phyloP scores from a whole-genome alignment of 306 rosid species.

The Sicyos baderoa region DNA sequence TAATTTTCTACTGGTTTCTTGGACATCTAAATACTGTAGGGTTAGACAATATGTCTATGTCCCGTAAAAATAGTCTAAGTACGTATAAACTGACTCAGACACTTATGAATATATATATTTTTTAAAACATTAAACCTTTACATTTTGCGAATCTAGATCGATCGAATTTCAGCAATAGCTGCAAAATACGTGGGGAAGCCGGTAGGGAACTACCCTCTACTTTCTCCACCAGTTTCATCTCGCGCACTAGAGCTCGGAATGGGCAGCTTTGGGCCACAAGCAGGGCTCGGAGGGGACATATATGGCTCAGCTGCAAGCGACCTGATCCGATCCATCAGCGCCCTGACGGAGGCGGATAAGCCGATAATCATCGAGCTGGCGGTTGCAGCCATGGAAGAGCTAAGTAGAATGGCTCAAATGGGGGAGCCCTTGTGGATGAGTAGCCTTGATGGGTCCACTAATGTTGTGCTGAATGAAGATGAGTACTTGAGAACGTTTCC shows the following conservation, averaged over 20 bases:
- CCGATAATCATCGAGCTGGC: conserved; percentile 90
- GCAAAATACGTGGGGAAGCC: conserved; percentile 96
- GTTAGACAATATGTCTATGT: too few relatives aligned
- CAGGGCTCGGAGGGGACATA: conserved; percentile 50
- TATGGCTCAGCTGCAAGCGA: conserved; percentile 56
- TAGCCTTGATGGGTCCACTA: conserved; percentile 44
- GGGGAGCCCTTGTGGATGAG: conserved; percentile 90
- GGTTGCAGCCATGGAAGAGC: conserved; percentile 92
- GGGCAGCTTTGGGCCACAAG: conserved; percentile 52
- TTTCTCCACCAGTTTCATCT: conserved; percentile 56
- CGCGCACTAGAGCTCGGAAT: conserved; percentile 62
- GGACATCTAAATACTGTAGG: too few relatives aligned
- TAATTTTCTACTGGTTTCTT: too few relatives aligned
- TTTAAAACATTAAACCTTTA: too few relatives aligned
- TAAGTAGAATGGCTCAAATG: conserved; percentile 74
- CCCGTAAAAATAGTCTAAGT: too few relatives aligned
- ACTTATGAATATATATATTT: too few relatives aligned
- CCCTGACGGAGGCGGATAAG: conserved; percentile 67
- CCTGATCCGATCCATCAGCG: conserved; percentile 55
- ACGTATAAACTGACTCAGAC: too few relatives aligned
- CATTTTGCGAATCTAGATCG: too few relatives aligned
- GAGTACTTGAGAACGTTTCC: conserved; percentile 77
- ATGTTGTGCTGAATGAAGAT: conserved; percentile 62
- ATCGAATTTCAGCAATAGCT: conserved; percentile 82
- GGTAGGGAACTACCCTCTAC: conserved; percentile 58